Percentiles rank a stretch among this genome's conserved stretches.
phyloP scores from a whole-genome alignment of 306 rosid genomes.

The Dryas alaskensis region DNA sequence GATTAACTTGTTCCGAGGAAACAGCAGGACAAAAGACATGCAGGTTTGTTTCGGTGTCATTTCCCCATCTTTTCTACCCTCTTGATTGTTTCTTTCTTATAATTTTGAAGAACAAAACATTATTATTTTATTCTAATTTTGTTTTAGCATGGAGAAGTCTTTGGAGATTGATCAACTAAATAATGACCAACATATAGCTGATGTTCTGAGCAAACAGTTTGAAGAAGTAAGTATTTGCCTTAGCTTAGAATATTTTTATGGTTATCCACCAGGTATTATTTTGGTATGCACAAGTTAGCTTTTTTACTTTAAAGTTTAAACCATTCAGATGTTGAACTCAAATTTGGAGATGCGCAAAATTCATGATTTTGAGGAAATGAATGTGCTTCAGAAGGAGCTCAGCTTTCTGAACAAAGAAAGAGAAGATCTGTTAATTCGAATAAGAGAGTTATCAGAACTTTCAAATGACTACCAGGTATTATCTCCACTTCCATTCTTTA shows the following conservation, averaged over 20 bases:
- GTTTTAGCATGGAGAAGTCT: slow-evolving; percentile 40
- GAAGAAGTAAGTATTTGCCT: slow-evolving; percentile 44
- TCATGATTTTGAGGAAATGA: slow-evolving; percentile 22
- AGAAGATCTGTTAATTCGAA: slow-evolving; percentile 30
- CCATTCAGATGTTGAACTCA: slow-evolving; percentile 30
- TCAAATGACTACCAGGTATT: slow-evolving; percentile 43
- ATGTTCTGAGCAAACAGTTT: slow-evolving; percentile 28
- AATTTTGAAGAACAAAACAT: background rate
- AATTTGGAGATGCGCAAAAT: slow-evolving; percentile 8
- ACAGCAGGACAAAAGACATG: slow-evolving; percentile 32
- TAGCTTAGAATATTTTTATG: slow-evolving; percentile 6
- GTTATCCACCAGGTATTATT: background rate
- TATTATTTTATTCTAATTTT: slow-evolving; percentile 1
- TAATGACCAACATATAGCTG: slow-evolving; percentile 20
- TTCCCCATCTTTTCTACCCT: background rate
- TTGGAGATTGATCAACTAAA: slow-evolving; percentile 33
- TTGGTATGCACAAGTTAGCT: background rate
- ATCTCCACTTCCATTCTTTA: slow-evolving; percentile 20
- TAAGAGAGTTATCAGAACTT: slow-evolving; percentile 36
- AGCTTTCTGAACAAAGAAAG: slow-evolving; percentile 25
- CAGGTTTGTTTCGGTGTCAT: slow-evolving; percentile 42
- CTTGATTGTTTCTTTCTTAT: background rate
- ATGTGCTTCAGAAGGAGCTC: slow-evolving; percentile 28
- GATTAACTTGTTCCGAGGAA: slow-evolving; percentile 35
- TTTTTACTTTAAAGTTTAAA: background rate